Evolutionary conservation across 352 stramenopile species (phyloP), one percentile per base, ranked within the genome.

Genomic region (Globisporangium radiosum): DNA sequence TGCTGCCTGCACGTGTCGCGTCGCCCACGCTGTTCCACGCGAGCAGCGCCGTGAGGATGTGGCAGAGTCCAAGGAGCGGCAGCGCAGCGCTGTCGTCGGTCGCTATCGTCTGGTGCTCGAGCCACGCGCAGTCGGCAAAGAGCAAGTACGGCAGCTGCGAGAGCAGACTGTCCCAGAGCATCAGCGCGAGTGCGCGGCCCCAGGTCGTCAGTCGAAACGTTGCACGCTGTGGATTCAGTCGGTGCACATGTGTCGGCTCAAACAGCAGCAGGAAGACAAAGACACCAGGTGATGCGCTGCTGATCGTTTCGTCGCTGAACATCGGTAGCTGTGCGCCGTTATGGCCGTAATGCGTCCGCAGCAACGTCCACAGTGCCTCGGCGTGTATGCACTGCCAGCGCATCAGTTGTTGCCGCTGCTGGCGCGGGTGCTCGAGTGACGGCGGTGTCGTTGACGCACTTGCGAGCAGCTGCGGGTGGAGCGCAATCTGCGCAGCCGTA

Each of bases 61-160:
- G 77, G 17, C 73, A 80, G 53, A 86, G 69, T 0, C 68, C 79
- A 25, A 87, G 64, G 0, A 68, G 54, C 6, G 79, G 75, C 3
- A 86, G 10, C 40, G 40, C 10, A 7, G 40, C 52, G 15, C 67
- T 71, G 4, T 66, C 63, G 11, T 66, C 38, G 10, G 38, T 71
- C 15, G 62, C 56, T 19, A 19, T 19, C 5, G 60, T 72, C 53
- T 87, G 75, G 36, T 82, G 67, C 38, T 88, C 76, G 14, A 89
- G 75, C 79, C 79, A 89, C n/a, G 68, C 67, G 60, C 76, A 89
- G n/a, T 89, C 79, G 7, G 72, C 64, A 19, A 85, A 84, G 57
- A 87, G 73, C 38, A 78, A 52, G 38, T 83, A 79, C 57, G 75
- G 75, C 9, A 89, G 44, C 59, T 73, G 78, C 52, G 72, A 73